A percentile compares a stretch with the other conserved stretches of the same genome.
phyloP scores from a whole-genome alignment of 345 rosid species.

The Acer saccharum region DNA sequence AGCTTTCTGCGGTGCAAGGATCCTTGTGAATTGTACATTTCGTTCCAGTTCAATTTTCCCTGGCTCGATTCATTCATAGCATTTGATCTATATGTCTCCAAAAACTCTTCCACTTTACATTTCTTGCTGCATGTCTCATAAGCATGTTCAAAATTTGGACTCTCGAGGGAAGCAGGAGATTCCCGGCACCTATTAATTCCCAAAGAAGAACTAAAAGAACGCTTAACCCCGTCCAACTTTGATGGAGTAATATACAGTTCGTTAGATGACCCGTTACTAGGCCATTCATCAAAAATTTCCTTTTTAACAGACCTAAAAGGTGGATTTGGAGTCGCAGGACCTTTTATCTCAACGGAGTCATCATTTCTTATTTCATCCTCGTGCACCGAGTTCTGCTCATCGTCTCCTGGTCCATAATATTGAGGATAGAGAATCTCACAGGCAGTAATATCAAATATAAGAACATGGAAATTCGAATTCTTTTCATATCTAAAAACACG shows the following conservation, averaged over 20 bases:
- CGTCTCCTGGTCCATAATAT: not conserved
- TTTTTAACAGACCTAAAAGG: slow-evolving; percentile 18
- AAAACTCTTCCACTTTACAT: slow-evolving; percentile 15
- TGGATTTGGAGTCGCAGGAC: slow-evolving; percentile 3
- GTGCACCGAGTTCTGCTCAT: not conserved
- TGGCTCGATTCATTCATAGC: slow-evolving; percentile 4
- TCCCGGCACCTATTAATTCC: not conserved
- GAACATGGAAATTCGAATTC: slow-evolving; percentile 33
- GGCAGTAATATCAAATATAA: slow-evolving; percentile 34
- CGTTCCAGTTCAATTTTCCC: not conserved
- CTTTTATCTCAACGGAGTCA: slow-evolving; percentile 24
- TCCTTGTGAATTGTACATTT: too few relatives aligned
- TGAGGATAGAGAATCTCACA: slow-evolving; percentile 42
- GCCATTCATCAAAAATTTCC: slow-evolving; percentile 17
- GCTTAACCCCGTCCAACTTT: slow-evolving; percentile 11
- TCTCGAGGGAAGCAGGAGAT: not conserved
- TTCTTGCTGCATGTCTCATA: slow-evolving; percentile 16
- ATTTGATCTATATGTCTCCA: not conserved
- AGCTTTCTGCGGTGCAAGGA: not conserved
- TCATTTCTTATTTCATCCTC: slow-evolving; percentile 20
- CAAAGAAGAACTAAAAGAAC: not conserved
- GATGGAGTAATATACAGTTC: slow-evolving; percentile 7
- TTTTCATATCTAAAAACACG: slow-evolving; percentile 42
- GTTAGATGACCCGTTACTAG: slow-evolving; percentile 9
- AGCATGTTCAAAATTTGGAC: not conserved